Evolutionary conservation across 208 protist species (phyloP).

Genomic region (Acanthamoeba divionensis): DNA sequence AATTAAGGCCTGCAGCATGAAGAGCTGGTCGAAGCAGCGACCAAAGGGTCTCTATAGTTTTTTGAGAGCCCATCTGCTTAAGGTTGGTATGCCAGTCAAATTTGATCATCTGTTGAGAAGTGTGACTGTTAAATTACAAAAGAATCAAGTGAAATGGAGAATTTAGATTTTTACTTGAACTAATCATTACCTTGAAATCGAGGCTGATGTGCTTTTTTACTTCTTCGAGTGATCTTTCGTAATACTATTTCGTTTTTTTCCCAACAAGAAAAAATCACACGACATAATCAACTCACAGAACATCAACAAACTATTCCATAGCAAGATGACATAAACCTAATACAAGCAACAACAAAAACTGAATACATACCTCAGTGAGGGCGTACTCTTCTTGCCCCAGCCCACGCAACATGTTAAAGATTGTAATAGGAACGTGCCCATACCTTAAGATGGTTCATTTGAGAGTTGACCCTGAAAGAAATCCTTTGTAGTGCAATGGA

Average conservation of each 20-base stretch:
- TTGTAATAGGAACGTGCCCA: conserved; percentile 30
- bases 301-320: too few species aligned
- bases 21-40: not conserved
- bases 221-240: conserved; percentile 5
- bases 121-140: conserved; percentile 11
- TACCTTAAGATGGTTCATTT: not conserved
- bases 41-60: conserved; percentile 60
- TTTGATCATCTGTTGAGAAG: conserved; percentile 62
- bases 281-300: too few species aligned
- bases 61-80: conserved; percentile 46
- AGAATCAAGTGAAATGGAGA: conserved; percentile 43
- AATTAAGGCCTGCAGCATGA: not conserved
- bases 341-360: too few species aligned
- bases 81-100: conserved; percentile 71
- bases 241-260: not conserved
- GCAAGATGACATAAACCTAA: too few species aligned
- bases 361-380: not conserved
- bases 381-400: conserved; percentile 19
- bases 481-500: not conserved
- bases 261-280: not conserved
- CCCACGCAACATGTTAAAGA: conserved; percentile 38
- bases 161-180: not conserved
- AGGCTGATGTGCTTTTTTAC: conserved; percentile 42
- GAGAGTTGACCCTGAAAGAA: not conserved
- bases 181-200: not conserved